Conservation (phyloP, 176 grass and related monocot species). For the Luzula sylvatica region DNA sequence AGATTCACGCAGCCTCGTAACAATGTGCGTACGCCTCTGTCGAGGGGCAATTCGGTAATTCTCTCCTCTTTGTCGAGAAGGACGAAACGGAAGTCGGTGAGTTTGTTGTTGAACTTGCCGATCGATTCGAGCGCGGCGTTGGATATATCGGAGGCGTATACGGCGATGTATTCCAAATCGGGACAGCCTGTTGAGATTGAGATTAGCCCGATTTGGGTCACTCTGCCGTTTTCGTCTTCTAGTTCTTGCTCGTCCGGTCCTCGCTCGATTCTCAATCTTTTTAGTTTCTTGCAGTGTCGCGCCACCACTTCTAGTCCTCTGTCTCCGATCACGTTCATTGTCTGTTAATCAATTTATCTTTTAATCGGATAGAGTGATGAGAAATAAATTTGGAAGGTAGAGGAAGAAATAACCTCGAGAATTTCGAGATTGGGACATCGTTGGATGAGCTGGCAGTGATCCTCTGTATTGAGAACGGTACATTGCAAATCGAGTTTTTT, state of each 20-base stretch:
- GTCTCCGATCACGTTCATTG: conserved; percentile 17
- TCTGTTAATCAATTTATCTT: background rate
- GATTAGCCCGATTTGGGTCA: conserved; percentile 16
- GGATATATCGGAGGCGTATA: conserved; percentile 23
- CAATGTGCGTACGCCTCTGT: conserved; percentile 15
- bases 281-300: background rate
- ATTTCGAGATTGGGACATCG: conserved; percentile 63
- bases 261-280: conserved; percentile 8
- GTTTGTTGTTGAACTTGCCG: conserved; percentile 3
- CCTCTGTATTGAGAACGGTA: conserved; percentile 75
- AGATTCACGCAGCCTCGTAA: conserved; percentile 17
- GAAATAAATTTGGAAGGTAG: background rate
- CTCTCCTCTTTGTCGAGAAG: conserved; percentile 17
- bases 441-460: conserved; percentile 68
- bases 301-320: conserved; percentile 7
- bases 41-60: conserved; percentile 12
- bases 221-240: conserved; percentile 9
- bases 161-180: conserved; percentile 22
- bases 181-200: conserved; percentile 8
- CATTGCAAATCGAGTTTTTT: conserved; percentile 86
- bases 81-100: conserved; percentile 15
- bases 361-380: background rate
- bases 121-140: conserved; percentile 19
- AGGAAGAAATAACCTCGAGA: conserved; percentile 47
- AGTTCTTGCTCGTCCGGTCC: conserved; percentile 16